phyloP scores from a whole-genome alignment of 257 asterid genomes.

The Capsicum baccatum region DNA sequence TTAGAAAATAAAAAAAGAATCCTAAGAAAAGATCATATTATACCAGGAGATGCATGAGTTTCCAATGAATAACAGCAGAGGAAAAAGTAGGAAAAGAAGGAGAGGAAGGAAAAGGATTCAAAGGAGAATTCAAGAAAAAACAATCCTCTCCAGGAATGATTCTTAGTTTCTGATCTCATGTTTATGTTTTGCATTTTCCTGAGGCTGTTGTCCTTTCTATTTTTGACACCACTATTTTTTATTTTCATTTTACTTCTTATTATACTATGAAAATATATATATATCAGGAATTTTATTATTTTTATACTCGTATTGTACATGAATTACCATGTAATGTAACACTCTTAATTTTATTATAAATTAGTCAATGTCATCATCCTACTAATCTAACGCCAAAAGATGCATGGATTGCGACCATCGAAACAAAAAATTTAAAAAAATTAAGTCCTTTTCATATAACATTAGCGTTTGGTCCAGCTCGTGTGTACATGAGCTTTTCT shows the following conservation, averaged over 20 bases:
- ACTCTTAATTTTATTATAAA: neutral
- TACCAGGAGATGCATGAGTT: neutral
- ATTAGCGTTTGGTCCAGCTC: no score
- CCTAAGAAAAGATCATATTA: neutral
- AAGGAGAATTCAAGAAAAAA: neutral
- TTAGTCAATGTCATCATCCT: neutral
- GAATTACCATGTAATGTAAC: neutral
- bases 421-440: neutral
- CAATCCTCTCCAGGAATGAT: neutral
- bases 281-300: neutral
- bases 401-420: neutral
- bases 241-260: neutral
- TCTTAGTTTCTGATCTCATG: conserved; percentile 15
- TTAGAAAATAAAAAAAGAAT: neutral
- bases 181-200: conserved; percentile 11
- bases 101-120: neutral
- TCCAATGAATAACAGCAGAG: neutral
- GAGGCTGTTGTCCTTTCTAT: conserved; percentile 8
- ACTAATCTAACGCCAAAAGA: neutral
- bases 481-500: no score
- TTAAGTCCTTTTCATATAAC: no score
- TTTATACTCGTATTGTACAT: neutral
- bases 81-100: neutral
- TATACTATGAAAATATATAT: neutral
- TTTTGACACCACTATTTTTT: neutral